These are phyloP conservation scores for Monascus purpureus DNA, from an alignment of 495 filamentous ascomycete species.

Conservation along the genomic window DNA sequence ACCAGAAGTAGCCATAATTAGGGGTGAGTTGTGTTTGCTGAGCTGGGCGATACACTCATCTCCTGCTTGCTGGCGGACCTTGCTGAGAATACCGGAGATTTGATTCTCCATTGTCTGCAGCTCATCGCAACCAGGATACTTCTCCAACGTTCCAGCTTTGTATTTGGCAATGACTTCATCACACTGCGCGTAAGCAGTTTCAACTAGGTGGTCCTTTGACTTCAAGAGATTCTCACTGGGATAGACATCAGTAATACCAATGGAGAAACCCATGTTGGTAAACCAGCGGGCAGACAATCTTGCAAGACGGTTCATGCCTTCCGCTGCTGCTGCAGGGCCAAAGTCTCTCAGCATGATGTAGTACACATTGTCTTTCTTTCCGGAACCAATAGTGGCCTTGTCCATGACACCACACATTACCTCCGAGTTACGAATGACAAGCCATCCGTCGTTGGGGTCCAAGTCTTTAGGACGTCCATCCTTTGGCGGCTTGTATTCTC, in stretches of 20 bases:
- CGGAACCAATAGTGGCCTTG: constrained; percentile 85
- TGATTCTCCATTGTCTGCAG: constrained; percentile 83
- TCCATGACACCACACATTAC: constrained; percentile 99
- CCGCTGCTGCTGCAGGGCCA: constrained; percentile 74
- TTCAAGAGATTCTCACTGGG: constrained; percentile 52
- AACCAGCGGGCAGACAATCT: constrained; percentile 83
- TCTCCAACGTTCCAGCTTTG: constrained; percentile 62
- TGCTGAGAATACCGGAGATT: constrained; percentile 81
- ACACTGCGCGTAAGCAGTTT: constrained; percentile 65
- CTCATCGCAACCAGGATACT: constrained; percentile 76
- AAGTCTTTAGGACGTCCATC: constrained; percentile 49
- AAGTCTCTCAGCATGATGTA: constrained; percentile 93
- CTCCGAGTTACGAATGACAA: constrained; percentile 90
- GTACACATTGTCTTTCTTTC: constrained; percentile 96
- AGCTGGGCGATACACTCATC: constrained; percentile 81
- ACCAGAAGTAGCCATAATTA: constrained; percentile 94
- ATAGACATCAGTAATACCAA: constrained; percentile 88
- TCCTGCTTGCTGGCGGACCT: constrained; percentile 80
- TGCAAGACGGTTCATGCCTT: constrained; percentile 87
- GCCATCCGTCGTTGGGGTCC: constrained; percentile 69
- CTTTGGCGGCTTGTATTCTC: constrained; percentile 51
- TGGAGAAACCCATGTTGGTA: constrained; percentile 85
- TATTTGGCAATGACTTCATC: constrained; percentile 74
- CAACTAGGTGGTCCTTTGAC: constrained; percentile 61
- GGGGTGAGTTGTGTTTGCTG: constrained; percentile 80